phyloP scores from a whole-genome alignment of 2,329 filamentous ascomycete genomes.

The Peltaster fructicola region DNA sequence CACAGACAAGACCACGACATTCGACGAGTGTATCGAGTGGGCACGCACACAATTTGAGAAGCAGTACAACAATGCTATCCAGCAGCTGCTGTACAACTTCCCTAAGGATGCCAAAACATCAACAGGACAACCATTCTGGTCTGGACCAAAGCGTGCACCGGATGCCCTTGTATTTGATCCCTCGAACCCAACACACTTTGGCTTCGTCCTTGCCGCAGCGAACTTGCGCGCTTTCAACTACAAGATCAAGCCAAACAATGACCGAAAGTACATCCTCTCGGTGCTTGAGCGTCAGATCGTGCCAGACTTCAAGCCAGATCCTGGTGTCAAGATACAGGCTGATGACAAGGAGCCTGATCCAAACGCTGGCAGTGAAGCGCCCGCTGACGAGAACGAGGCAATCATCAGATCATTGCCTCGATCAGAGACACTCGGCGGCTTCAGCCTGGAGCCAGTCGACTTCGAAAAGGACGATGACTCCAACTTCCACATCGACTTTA shows the following conservation, averaged over 20 bases:
- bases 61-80: constrained; percentile 92
- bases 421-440: constrained; percentile 65
- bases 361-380: constrained; percentile 38
- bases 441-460: constrained; percentile 80
- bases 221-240: constrained; percentile 97
- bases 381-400: constrained; percentile 49
- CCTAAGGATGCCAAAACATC: constrained; percentile 85
- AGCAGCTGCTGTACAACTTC: constrained; percentile 92
- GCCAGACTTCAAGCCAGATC: constrained; percentile 80
- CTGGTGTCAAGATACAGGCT: constrained; percentile 89
- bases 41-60: constrained; percentile 85
- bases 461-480: constrained; percentile 98
- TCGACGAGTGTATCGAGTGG: constrained; percentile 95
- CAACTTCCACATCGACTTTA: constrained; percentile 98
- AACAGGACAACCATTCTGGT: constrained; percentile 87
- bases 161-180: constrained; percentile 79
- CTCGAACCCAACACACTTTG: constrained; percentile 69
- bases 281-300: constrained; percentile 87
- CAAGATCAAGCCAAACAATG: constrained; percentile 58
- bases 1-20: constrained; percentile 75
- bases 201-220: constrained; percentile 72
- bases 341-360: constrained; percentile 91
- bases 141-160: constrained; percentile 89
- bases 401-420: constrained; percentile 58
- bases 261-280: constrained; percentile 52